A percentile compares a stretch with the other conserved stretches of the same genome.
Conservation (phyloP, 2,329 filamentous ascomycete genomes). For the Ophiostoma ulmi region DNA sequence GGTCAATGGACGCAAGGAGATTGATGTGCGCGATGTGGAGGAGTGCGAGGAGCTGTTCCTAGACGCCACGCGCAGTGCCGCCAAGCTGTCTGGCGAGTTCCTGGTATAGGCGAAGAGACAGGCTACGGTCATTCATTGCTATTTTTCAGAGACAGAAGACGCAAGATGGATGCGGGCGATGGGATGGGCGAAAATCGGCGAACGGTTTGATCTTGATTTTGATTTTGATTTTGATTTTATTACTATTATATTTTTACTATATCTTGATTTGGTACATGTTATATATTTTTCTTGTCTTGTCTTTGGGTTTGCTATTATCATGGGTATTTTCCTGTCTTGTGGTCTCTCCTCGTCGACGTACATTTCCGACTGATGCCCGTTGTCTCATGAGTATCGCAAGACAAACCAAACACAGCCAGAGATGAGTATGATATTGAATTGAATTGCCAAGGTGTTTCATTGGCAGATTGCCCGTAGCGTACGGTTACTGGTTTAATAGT, state of each 20-base stretch:
- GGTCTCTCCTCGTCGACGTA: background rate
- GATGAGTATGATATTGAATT: too few relatives aligned
- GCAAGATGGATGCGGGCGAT: background rate
- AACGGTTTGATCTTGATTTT: constrained; percentile 10
- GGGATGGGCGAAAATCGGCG: constrained; percentile 17
- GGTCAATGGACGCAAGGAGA: constrained; percentile 71
- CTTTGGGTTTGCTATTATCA: background rate
- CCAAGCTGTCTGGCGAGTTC: constrained; percentile 55
- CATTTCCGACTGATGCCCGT: too few relatives aligned
- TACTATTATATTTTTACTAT: background rate
- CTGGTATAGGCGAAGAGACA: background rate
- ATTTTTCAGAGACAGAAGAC: background rate
- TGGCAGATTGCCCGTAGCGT: background rate
- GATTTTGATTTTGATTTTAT: background rate
- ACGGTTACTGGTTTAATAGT: background rate
- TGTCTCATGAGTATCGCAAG: background rate
- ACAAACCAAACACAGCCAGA: constrained; percentile 19
- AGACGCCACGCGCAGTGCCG: constrained; percentile 72
- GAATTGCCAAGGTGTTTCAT: too few relatives aligned
- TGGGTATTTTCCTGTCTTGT: background rate
- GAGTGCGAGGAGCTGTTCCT: constrained; percentile 83
- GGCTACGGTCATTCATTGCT: background rate
- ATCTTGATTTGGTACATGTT: too few relatives aligned
- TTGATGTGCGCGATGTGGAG: constrained; percentile 69
- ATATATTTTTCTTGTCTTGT: background rate